Conservation (phyloP, 257 asterid genomes). For the Solanum ahanhuiri region DNA sequence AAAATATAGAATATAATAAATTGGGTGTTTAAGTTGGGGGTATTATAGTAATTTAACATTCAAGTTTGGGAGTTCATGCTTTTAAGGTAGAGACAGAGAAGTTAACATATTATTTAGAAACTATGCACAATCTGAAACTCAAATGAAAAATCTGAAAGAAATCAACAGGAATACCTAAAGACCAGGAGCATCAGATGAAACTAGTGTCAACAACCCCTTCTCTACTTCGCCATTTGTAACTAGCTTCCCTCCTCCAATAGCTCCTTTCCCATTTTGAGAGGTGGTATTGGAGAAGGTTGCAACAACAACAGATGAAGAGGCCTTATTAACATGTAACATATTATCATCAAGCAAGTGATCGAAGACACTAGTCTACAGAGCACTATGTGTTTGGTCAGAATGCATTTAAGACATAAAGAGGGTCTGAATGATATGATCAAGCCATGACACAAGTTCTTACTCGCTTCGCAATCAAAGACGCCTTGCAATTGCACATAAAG, state of each 20-base stretch:
- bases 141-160: not conserved
- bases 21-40: too few relatives aligned
- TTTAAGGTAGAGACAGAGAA: not conserved
- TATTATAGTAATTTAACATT: too few relatives aligned
- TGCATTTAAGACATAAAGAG: not conserved
- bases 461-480: conserved; percentile 90
- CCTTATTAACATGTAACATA: conserved; percentile 73
- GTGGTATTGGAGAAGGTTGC: conserved; percentile 44
- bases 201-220: conserved; percentile 70
- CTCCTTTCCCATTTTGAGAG: conserved; percentile 43
- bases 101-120: not conserved
- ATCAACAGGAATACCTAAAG: conserved; percentile 49
- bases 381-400: not conserved
- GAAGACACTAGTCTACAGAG: conserved; percentile 50
- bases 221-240: conserved; percentile 55
- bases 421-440: not conserved
- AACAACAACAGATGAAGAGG: conserved; percentile 75
- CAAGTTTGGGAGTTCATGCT: too few relatives aligned
- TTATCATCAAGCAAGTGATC: conserved; percentile 85
- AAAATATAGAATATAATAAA: too few relatives aligned
- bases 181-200: conserved; percentile 80
- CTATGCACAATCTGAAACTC: not conserved
- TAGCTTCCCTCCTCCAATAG: conserved; percentile 48
- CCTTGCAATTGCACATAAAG: conserved; percentile 73
- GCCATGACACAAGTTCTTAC: conserved; percentile 25